Conservation (phyloP, 169 alveolate genomes). For the Cystoisospora suis region DNA sequence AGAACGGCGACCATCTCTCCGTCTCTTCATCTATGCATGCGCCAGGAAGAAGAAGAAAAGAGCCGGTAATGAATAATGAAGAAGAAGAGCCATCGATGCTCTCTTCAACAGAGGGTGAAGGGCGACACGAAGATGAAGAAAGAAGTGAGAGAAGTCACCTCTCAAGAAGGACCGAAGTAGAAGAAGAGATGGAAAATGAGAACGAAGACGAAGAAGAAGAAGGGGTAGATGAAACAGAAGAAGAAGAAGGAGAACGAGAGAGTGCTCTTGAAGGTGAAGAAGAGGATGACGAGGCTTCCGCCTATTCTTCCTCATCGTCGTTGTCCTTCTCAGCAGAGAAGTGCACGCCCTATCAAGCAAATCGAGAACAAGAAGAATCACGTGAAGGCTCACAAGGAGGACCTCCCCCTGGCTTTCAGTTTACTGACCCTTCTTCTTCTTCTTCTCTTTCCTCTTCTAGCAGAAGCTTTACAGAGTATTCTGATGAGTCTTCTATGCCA, state of each 20-base stretch:
- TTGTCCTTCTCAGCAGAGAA: neutral
- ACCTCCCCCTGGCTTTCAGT: neutral
- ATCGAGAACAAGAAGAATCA: neutral
- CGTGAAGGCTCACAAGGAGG: constrained; percentile 13
- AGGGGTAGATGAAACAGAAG: neutral
- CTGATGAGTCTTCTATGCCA: too few relatives aligned
- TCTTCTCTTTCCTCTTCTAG: too few relatives aligned
- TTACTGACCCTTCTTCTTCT: constrained; percentile 5
- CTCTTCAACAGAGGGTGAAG: too few relatives aligned
- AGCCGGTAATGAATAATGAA: too few relatives aligned
- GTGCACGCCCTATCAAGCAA: neutral
- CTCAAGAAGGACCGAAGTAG: neutral
- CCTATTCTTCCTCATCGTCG: neutral
- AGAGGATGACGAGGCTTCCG: neutral
- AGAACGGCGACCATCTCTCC: too few relatives aligned
- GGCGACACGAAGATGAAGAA: too few relatives aligned
- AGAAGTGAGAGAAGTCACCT: too few relatives aligned
- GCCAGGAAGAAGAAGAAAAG: too few relatives aligned
- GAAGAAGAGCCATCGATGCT: too few relatives aligned
- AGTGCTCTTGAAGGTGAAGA: neutral
- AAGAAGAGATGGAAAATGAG: neutral
- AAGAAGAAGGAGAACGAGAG: neutral
- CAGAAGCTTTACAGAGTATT: too few relatives aligned
- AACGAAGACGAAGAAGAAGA: neutral
- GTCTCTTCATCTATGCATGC: too few relatives aligned